Evolutionary conservation across 2,329 filamentous ascomycete species (phyloP).

Genomic region (Monilinia laxa): DNA sequence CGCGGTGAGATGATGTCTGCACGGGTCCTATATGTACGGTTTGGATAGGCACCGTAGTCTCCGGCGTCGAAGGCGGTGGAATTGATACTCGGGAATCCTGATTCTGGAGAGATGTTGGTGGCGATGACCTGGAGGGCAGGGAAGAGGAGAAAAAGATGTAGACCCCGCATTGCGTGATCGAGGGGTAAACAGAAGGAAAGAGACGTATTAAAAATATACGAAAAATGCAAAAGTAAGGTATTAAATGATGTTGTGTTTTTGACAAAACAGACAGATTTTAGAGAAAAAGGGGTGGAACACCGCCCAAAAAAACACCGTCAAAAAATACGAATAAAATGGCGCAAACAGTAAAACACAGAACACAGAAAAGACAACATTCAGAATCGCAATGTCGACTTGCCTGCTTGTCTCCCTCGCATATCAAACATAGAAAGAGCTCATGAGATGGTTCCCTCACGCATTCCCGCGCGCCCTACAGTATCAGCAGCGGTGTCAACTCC

Average conservation of each 20-base stretch:
- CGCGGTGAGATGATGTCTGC: slow-evolving; percentile 32
- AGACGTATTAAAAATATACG: not conserved
- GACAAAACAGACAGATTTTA: not conserved
- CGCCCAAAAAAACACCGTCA: too few species aligned
- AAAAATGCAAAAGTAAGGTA: not conserved
- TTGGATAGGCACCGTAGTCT: slow-evolving; percentile 42
- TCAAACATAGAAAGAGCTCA: not conserved
- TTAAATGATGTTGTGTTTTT: not conserved
- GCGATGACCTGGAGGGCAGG: not conserved
- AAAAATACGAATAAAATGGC: not conserved
- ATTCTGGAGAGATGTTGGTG: not conserved
- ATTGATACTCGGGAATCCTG: slow-evolving; percentile 6
- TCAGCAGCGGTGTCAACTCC: not conserved
- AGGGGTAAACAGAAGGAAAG: not conserved
- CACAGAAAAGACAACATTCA: not conserved
- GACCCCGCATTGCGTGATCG: not conserved
- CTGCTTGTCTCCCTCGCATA: not conserved
- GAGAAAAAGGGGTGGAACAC: not conserved
- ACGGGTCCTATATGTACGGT: slow-evolving; percentile 40
- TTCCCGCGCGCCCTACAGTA: not conserved
- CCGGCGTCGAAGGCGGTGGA: slow-evolving; percentile 40
- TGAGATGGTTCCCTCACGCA: not conserved
- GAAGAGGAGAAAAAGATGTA: not conserved
- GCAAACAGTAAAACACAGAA: not conserved
- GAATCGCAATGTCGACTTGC: not conserved